Percentiles rank a stretch among this genome's conserved stretches.
phyloP scores from a whole-genome alignment of 2,329 filamentous ascomycete genomes.

The Hyphodiscus sp. region DNA sequence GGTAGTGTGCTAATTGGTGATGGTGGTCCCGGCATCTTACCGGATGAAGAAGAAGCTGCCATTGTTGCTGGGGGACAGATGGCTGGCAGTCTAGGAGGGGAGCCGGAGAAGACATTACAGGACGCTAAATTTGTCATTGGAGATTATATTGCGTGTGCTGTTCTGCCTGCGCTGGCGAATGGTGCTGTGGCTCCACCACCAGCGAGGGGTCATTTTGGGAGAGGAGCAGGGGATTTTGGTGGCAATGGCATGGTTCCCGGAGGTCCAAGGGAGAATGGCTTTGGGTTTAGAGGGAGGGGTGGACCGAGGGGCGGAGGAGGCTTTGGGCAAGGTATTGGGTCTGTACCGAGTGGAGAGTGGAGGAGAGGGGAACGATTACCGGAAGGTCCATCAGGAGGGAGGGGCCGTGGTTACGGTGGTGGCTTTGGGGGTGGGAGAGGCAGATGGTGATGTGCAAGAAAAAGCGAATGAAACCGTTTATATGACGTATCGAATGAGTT shows the following conservation, averaged over 20 bases:
- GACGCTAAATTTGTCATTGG: constrained; percentile 81
- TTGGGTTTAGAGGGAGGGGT: constrained; percentile 31
- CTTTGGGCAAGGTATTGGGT: constrained; percentile 33
- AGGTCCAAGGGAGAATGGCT: constrained; percentile 32
- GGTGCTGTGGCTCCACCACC: constrained; percentile 65
- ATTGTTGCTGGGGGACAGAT: constrained; percentile 26
- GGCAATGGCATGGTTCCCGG: constrained; percentile 33
- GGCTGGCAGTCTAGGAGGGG: constrained; percentile 42
- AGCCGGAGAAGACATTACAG: constrained; percentile 65
- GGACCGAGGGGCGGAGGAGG: constrained; percentile 31
- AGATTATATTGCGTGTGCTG: constrained; percentile 79
- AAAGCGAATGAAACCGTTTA: constrained; percentile 15
- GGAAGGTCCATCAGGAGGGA: constrained; percentile 38
- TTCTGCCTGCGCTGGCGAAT: constrained; percentile 68
- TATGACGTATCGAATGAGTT: background rate
- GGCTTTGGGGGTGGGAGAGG: constrained; percentile 41
- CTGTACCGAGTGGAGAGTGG: constrained; percentile 52
- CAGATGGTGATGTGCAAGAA: constrained; percentile 30
- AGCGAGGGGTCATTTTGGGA: constrained; percentile 39
- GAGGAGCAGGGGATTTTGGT: constrained; percentile 30
- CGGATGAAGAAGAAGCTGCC: constrained; percentile 33
- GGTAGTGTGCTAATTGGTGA: constrained; percentile 75
- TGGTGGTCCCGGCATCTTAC: constrained; percentile 38
- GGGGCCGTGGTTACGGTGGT: constrained; percentile 40
- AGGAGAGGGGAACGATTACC: constrained; percentile 58